Evolutionary conservation across 1,284 basidiomycete species (phyloP).

Genomic region (Heimioporus retisporus): DNA sequence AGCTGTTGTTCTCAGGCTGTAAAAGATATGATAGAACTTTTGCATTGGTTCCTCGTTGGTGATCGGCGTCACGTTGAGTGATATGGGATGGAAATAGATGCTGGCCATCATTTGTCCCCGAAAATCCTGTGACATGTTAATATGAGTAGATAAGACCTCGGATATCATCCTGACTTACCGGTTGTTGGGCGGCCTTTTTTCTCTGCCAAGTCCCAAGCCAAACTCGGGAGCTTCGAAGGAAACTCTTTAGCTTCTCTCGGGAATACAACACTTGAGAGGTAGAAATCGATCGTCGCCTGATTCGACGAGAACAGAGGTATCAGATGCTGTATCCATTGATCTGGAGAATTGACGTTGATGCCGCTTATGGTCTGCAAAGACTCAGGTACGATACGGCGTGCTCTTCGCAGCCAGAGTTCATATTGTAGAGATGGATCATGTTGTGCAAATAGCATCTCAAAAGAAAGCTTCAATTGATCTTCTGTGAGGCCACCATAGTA

Average conservation of each 20-base stretch:
- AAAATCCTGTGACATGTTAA: too few species aligned
- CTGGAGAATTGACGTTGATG: slow-evolving; percentile 40
- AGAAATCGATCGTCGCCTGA: slow-evolving; percentile 57
- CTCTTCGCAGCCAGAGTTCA: slow-evolving; percentile 48
- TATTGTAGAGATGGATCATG: slow-evolving; percentile 57
- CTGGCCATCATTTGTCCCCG: too few species aligned
- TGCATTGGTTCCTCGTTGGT: too few species aligned
- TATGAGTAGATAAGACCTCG: too few species aligned
- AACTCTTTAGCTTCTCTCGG: slow-evolving; percentile 52
- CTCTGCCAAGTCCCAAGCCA: slow-evolving; percentile 61
- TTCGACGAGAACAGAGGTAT: slow-evolving; percentile 48
- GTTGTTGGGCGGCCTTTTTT: background rate
- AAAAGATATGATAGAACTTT: too few species aligned
- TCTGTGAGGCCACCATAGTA: slow-evolving; percentile 57
- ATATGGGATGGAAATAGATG: too few species aligned
- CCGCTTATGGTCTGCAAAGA: slow-evolving; percentile 25
- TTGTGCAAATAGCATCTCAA: slow-evolving; percentile 49
- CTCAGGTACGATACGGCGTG: slow-evolving; percentile 31
- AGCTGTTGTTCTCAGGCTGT: too few species aligned
- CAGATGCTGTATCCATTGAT: slow-evolving; percentile 45
- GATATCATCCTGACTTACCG: too few species aligned
- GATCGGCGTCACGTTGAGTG: too few species aligned
- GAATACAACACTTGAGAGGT: slow-evolving; percentile 42
- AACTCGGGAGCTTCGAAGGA: slow-evolving; percentile 54
- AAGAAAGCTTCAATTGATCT: slow-evolving; percentile 48